Conservation (phyloP, 2,329 filamentous ascomycete species). For the Emergomyces orientalis region DNA sequence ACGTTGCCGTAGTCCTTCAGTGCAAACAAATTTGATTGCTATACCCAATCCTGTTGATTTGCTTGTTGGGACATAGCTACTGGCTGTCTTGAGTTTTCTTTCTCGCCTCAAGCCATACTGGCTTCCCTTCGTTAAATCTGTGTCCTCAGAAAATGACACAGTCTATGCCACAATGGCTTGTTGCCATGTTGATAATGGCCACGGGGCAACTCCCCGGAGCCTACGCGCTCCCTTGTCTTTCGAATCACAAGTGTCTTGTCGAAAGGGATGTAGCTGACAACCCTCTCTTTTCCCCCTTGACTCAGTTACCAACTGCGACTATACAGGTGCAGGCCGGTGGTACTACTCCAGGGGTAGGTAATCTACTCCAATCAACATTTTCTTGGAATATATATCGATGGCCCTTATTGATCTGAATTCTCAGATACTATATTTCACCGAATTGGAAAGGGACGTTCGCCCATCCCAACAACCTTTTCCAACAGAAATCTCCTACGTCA, state of each 20-base stretch:
- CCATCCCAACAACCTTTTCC: slow-evolving; percentile 22
- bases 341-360: not conserved
- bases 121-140: not conserved
- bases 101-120: not conserved
- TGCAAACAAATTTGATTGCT: not conserved
- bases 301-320: not conserved
- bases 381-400: not conserved
- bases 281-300: not conserved
- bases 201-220: not conserved
- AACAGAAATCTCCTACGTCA: slow-evolving; percentile 10
- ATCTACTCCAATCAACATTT: not conserved
- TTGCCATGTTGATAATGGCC: slow-evolving; percentile 6
- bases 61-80: not conserved
- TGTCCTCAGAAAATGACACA: not conserved
- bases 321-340: not conserved
- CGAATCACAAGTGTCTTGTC: not conserved
- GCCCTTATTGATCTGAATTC: not conserved
- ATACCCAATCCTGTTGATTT: not conserved
- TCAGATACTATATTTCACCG: slow-evolving; percentile 4
- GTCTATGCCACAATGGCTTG: not conserved
- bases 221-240: slow-evolving; percentile 6
- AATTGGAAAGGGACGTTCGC: slow-evolving; percentile 9
- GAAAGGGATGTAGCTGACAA: not conserved
- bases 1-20: not conserved
- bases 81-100: not conserved